Conservation (phyloP, 768 basidiomycete genomes). For the Trametes gibbosa region DNA sequence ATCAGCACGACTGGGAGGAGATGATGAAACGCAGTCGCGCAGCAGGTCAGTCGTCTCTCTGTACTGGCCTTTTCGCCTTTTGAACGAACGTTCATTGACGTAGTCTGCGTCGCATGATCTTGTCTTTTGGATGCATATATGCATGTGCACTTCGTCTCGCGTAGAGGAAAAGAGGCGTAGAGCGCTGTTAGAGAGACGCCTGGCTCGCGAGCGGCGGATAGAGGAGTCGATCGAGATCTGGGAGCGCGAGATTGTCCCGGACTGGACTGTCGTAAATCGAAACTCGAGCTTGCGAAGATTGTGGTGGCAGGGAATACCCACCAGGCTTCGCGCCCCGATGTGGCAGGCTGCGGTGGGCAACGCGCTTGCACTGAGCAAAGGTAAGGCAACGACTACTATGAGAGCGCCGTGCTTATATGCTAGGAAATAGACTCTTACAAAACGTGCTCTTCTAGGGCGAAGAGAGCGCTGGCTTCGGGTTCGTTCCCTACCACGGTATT, state of each 20-base stretch:
- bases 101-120: conserved; percentile 18
- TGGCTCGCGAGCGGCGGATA: conserved; percentile 61
- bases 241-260: conserved; percentile 78
- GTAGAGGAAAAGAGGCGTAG: conserved; percentile 71
- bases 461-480: conserved; percentile 61
- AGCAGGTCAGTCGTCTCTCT: conserved; percentile 50
- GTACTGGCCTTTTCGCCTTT: conserved; percentile 5
- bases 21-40: conserved; percentile 84
- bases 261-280: conserved; percentile 75
- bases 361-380: conserved; percentile 76
- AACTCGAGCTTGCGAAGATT: conserved; percentile 63
- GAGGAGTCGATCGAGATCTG: conserved; percentile 71
- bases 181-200: conserved; percentile 58
- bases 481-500: conserved; percentile 65
- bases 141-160: not conserved
- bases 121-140: not conserved
- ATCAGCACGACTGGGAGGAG: conserved; percentile 79
- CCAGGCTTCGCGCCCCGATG: conserved; percentile 72
- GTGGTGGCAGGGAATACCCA: conserved; percentile 90
- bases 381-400: conserved; percentile 33
- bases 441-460: conserved; percentile 69
- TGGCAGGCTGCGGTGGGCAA: conserved; percentile 91
- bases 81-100: conserved; percentile 21
- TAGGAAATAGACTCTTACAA: conserved; percentile 62
- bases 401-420: not conserved